These are phyloP conservation scores for Fraxinus baroniana DNA, from an alignment of 305 asterid species.

Conservation along the genomic window DNA sequence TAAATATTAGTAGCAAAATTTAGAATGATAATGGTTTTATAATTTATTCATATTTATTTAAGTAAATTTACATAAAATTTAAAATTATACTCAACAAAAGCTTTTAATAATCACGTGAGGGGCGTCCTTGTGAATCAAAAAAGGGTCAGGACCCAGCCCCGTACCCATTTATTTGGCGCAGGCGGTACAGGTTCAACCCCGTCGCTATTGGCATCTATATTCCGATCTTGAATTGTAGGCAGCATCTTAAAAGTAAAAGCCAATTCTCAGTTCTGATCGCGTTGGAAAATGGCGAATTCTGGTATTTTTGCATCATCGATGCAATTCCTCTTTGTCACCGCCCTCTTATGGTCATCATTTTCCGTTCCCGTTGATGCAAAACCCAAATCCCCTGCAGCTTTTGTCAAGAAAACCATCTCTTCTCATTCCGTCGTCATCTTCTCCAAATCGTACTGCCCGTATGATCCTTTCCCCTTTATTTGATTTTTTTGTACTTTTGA, in stretches of 20 bases:
- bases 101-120: neutral
- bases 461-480: conserved; percentile 1
- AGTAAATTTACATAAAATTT: too few relatives aligned
- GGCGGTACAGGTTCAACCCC: neutral
- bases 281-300: conserved; percentile 32
- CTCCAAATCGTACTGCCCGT: conserved; percentile 93
- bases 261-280: conserved; percentile 19
- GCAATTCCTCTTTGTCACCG: conserved; percentile 27
- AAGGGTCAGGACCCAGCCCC: neutral
- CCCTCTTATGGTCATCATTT: conserved; percentile 31
- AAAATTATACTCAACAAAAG: too few relatives aligned
- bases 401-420: conserved; percentile 57
- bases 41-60: too few relatives aligned
- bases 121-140: neutral
- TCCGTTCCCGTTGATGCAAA: conserved; percentile 33
- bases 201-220: neutral
- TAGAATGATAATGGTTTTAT: too few relatives aligned
- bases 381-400: conserved; percentile 44
- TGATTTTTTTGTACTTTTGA: neutral
- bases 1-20: too few relatives aligned
- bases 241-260: neutral
- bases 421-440: conserved; percentile 73
- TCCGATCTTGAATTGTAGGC: conserved; percentile 12
- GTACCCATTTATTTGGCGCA: neutral
- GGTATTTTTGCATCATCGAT: conserved; percentile 14